Conservation (phyloP, 2,329 filamentous ascomycete genomes). For the Fusarium tjaetaba region DNA sequence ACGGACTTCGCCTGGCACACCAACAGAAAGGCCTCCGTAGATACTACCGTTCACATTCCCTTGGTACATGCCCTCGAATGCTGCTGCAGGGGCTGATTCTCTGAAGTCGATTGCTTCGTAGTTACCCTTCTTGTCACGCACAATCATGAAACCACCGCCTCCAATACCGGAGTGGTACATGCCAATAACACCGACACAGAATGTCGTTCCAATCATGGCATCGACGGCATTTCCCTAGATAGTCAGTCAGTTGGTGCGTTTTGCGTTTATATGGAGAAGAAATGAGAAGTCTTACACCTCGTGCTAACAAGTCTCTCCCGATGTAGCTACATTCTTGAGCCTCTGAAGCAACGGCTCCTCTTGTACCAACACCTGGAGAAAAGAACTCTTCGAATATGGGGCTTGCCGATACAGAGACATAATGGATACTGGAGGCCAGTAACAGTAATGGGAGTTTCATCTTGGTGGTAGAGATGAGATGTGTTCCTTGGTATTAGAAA, state of each 20-base stretch:
- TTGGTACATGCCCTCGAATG: constrained; percentile 85
- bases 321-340: constrained; percentile 74
- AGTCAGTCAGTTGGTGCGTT: not conserved
- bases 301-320: constrained; percentile 69
- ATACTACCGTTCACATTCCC: constrained; percentile 74
- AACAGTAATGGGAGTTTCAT: constrained; percentile 16
- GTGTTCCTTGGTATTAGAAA: not conserved
- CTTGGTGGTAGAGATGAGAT: not conserved
- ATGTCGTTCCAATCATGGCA: constrained; percentile 76
- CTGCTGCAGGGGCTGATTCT: constrained; percentile 85
- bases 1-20: constrained; percentile 77
- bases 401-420: constrained; percentile 11
- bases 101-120: constrained; percentile 92
- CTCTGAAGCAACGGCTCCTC: constrained; percentile 77
- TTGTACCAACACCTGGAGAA: constrained; percentile 28
- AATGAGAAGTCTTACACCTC: constrained; percentile 55
- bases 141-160: constrained; percentile 89
- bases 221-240: constrained; percentile 78
- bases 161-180: constrained; percentile 87
- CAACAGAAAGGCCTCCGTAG: constrained; percentile 76
- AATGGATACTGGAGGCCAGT: constrained; percentile 20
- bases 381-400: constrained; percentile 25
- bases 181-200: constrained; percentile 79
- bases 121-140: constrained; percentile 75
- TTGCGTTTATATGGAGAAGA: not conserved